phyloP scores from a whole-genome alignment of 257 asterid genomes.

The Solanum pimpinellifolium region DNA sequence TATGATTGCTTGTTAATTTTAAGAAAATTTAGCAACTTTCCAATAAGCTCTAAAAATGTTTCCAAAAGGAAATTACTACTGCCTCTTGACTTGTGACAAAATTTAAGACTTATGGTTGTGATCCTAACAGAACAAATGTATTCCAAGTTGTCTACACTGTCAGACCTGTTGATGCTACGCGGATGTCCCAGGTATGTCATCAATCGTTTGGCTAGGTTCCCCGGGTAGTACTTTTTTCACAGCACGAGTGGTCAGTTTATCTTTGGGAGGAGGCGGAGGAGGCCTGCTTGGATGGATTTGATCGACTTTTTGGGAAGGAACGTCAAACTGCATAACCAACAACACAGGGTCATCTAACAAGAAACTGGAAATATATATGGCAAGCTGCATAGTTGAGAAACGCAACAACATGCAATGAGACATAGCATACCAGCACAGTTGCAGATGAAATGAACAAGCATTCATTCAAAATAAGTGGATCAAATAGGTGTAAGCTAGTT shows the following conservation, averaged over 20 bases:
- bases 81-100: neutral
- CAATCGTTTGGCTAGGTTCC: neutral
- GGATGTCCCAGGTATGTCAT: conserved; percentile 43
- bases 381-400: neutral
- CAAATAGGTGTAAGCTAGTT: neutral
- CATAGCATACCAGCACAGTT: neutral
- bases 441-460: neutral
- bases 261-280: conserved; percentile 25
- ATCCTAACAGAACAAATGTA: neutral
- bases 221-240: conserved; percentile 14
- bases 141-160: neutral
- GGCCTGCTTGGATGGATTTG: conserved; percentile 47
- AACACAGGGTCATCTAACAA: neutral
- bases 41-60: neutral
- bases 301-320: conserved; percentile 39
- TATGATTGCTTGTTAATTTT: neutral
- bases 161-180: conserved; percentile 15
- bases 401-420: neutral
- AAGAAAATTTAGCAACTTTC: neutral
- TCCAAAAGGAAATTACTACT: neutral
- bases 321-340: conserved; percentile 46
- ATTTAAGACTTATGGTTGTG: neutral
- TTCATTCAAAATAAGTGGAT: neutral
- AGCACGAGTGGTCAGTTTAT: conserved; percentile 19
- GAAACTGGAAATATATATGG: neutral